Conservation (phyloP, 768 basidiomycete genomes). For the Termitomyces sp. region DNA sequence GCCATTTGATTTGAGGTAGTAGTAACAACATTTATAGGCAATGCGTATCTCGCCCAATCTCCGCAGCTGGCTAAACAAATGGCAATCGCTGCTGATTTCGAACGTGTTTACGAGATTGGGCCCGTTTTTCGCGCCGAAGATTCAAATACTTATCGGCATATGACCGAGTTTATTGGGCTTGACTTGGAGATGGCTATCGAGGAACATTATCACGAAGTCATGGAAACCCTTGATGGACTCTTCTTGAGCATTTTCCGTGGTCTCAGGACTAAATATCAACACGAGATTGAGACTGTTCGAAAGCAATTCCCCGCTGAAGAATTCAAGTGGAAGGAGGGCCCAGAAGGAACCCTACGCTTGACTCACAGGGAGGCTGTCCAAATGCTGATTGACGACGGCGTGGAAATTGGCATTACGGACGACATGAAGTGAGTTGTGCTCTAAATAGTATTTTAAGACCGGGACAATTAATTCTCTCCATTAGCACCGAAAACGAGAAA, state of each 20-base stretch:
- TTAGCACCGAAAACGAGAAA: slow-evolving; percentile 95
- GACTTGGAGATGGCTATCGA: slow-evolving; percentile 99
- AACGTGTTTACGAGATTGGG: slow-evolving; percentile 96
- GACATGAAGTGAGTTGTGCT: slow-evolving; percentile 74
- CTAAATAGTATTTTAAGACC: neutral
- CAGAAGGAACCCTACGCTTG: slow-evolving; percentile 82
- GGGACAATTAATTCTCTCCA: slow-evolving; percentile 11
- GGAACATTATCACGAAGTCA: slow-evolving; percentile 97
- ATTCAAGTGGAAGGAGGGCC: slow-evolving; percentile 91
- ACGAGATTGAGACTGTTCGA: slow-evolving; percentile 79
- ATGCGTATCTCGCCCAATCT: slow-evolving; percentile 92
- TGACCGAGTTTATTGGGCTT: slow-evolving; percentile 97
- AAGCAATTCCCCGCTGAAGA: slow-evolving; percentile 94
- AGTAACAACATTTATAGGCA: slow-evolving; percentile 44
- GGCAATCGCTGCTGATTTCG: slow-evolving; percentile 98
- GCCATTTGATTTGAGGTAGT: neutral
- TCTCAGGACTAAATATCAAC: slow-evolving; percentile 68
- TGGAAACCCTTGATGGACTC: slow-evolving; percentile 87
- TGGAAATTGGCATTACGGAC: slow-evolving; percentile 71
- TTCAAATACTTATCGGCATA: slow-evolving; percentile 94
- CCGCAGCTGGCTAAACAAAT: slow-evolving; percentile 99
- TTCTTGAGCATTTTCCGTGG: slow-evolving; percentile 85
- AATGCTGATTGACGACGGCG: slow-evolving; percentile 83
- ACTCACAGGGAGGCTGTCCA: slow-evolving; percentile 87
- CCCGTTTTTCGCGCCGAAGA: slow-evolving; percentile 97